Base-by-base conservation (phyloP, 2,329 filamentous ascomycete genomes). In the Verticillium isaacii region DNA sequence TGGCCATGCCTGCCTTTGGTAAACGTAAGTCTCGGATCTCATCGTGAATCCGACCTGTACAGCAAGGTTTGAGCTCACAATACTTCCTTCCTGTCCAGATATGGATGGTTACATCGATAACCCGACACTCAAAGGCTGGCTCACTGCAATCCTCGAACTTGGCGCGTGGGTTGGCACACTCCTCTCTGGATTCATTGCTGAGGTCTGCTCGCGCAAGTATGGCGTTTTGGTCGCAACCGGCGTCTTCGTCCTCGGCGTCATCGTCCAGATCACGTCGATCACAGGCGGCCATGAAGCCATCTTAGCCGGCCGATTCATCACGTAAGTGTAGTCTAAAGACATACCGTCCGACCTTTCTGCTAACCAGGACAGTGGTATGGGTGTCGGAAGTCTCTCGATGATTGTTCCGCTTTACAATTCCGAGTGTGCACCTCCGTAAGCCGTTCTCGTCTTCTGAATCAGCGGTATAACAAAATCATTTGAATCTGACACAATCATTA, bases 111-210 rank as follows among this genome's bases (percentile, higher is more conserved):
- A 85, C 39, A 75, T 70, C 17, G 76, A 76, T n/a, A 73, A 81
- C 62, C 78, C 81, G 68, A 81, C 81, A 5, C 80, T 82, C 65
- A 86, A 86, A 68, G 84, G 84, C 17, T 86, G 83, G 84, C 70
- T 87, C 5, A 86, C 83, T 1, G 80, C 89, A 2, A 91, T 92
- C 65, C 84, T 93, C 32, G 89, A 92, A 70, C 82, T 93, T 2
- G 90, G 90, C 59, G 90, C 89, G 54, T 93, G 89, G 89, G 70
- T 91, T n/a, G 90, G 90, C 41, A 85, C 88, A 0, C 74, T 93
- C 3, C 79, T 89, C 50, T 89, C 85, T 2, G 88, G 89, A 1
- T 89, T 89, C 68, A 72, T 92, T n/a, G 89, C 89, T 19, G 90
- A 93, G 70, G 78, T 82, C 3, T 72, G 88, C 58, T 89, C 87